Percentiles rank a stretch among this genome's conserved stretches.
phyloP scores from a whole-genome alignment of 345 rosid species.

The Syzygium aqueum region DNA sequence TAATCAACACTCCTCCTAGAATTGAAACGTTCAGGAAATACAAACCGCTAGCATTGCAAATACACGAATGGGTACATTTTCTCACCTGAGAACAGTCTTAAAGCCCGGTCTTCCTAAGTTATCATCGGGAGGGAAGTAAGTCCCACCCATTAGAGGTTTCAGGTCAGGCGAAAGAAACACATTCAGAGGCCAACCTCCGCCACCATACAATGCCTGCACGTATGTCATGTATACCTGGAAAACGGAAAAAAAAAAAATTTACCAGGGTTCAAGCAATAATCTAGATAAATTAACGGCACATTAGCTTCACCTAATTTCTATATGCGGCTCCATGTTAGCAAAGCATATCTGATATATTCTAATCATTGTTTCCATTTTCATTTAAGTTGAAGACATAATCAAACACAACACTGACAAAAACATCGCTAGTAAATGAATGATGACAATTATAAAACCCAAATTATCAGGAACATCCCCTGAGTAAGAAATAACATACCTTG shows the following conservation, averaged over 20 bases:
- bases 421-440: not conserved
- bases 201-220: constrained; percentile 69
- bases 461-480: not conserved
- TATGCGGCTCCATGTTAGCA: not conserved
- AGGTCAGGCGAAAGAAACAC: constrained; percentile 93
- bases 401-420: not conserved
- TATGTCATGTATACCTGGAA: constrained; percentile 90
- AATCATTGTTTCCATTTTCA: not conserved
- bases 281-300: not conserved
- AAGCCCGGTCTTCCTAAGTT: constrained; percentile 88
- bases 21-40: not conserved
- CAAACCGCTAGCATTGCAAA: not conserved
- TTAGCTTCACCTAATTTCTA: not conserved
- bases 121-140: constrained; percentile 90
- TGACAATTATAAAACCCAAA: not conserved
- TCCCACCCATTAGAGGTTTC: constrained; percentile 96
- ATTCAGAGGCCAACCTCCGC: constrained; percentile 90
- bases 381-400: not conserved
- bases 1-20: not conserved
- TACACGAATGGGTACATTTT: not conserved
- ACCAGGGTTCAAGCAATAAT: not conserved
- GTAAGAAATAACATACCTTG: constrained; percentile 36
- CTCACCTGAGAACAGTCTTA: constrained; percentile 69
- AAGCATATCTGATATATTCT: not conserved
- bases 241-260: not conserved